A percentile compares a stretch with the other conserved stretches of the same genome.
phyloP scores from a whole-genome alignment of 345 rosid species.

The Iberis pinnata region DNA sequence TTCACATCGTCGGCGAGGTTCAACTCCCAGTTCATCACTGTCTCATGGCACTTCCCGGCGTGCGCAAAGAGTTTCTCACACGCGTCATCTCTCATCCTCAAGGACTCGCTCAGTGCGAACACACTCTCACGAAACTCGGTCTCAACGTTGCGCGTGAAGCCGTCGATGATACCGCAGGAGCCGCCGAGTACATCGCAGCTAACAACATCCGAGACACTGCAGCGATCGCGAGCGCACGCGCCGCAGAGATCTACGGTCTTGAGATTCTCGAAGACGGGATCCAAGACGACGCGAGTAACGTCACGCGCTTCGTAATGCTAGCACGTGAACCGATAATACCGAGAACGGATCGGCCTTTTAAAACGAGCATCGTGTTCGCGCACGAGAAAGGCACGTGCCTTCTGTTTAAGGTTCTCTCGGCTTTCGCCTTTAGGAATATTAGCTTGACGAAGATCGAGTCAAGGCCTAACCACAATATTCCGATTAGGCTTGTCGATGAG shows the following conservation, averaged over 20 bases:
- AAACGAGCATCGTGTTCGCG: conserved; percentile 94
- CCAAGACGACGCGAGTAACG: conserved; percentile 84
- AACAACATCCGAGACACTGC: conserved; percentile 75
- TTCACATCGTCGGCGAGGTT: conserved; percentile 95
- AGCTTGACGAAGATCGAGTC: conserved; percentile 92
- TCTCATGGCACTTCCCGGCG: conserved; percentile 84
- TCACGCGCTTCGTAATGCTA: conserved; percentile 87
- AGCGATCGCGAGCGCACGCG: conserved; percentile 88
- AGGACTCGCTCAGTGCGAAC: conserved; percentile 89
- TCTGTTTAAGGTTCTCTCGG: conserved; percentile 82
- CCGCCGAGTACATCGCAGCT: conserved; percentile 74
- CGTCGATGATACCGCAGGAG: conserved; percentile 87
- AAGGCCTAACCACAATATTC: conserved; percentile 75
- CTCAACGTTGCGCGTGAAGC: conserved; percentile 84
- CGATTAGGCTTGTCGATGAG: conserved; percentile 79
- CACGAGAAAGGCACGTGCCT: conserved; percentile 90
- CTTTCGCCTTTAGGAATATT: conserved; percentile 87
- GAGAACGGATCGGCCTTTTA: conserved; percentile 86
- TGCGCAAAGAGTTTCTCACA: conserved; percentile 57
- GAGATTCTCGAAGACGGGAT: conserved; percentile 75
- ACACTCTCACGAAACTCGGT: conserved; percentile 67
- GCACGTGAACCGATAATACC: conserved; percentile 98
- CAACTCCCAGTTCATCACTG: conserved; percentile 95
- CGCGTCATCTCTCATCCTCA: conserved; percentile 97
- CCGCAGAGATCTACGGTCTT: conserved; percentile 81